Evolutionary conservation across 352 stramenopile genomes (phyloP), one percentile per base, ranked within the genome.

Genomic region (Nothophytophthora sp.): DNA sequence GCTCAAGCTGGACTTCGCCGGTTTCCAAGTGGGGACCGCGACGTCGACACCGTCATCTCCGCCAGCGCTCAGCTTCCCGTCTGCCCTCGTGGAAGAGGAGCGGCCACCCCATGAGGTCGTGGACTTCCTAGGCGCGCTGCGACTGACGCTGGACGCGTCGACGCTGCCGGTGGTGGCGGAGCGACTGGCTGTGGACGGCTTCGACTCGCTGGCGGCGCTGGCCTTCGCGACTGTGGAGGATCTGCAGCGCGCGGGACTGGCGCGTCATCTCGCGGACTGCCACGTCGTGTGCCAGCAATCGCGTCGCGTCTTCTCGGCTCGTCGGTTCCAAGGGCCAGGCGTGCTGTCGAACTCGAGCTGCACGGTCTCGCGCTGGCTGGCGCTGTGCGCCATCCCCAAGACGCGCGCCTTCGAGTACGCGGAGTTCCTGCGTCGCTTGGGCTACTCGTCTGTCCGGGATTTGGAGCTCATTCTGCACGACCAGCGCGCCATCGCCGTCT

Each of bases 1-100:
- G 48, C 68, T 90, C 39, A 82, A 90, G 43, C 58, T 90, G 38
- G 77, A 79, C 57, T 86, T 83, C 49, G 63, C 70, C 18, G 73
- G 73, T 44, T 80, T 79, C 29, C 61, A 82, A 32, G 52, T 78
- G 16, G 67, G 56, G 25, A 63, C 44, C 41, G 54, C 28, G 41
- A 41, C 48, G 41, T 47, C 56, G 20, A 29, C n/a, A n/a, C 29
- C 24, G 45, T 46, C 32, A 30, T 60, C 23, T 20, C 40, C 24
- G 58, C n/a, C n/a, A n/a, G n/a, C n/a, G n/a, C n/a, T n/a, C n/a
- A n/a, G 51, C 20, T 64, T 60, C 50, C 9, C 52, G 25, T 7
- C 29, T 48, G 29, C 23, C 16, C 32, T 42, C 25, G 28, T 49
- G 22, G 55, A 53, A 10, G 49, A 55, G 8, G 28, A 51, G 23